A percentile compares a stretch with the other conserved stretches of the same genome.
Conservation (phyloP, 306 rosid species). For the Sphenostylis stenocarpa region DNA sequence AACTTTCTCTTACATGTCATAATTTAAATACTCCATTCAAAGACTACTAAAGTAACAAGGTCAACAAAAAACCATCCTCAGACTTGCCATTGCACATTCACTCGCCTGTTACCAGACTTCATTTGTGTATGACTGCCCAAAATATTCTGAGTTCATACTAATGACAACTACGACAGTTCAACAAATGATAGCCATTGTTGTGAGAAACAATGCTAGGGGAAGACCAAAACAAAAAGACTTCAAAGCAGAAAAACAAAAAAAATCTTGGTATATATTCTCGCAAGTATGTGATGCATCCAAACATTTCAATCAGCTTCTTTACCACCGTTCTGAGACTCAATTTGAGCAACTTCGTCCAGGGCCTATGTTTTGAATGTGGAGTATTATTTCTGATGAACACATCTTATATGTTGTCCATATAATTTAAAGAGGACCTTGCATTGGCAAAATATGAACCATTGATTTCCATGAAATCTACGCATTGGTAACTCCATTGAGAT, state of each 20-base stretch:
- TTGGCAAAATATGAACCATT: constrained; percentile 1
- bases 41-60: not conserved
- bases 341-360: constrained; percentile 8
- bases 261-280: not conserved
- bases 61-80: not conserved
- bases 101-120: not conserved
- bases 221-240: not conserved
- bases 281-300: not conserved
- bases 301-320: constrained; percentile 27
- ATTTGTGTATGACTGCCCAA: not conserved
- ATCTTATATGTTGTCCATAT: constrained; percentile 6
- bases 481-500: not conserved
- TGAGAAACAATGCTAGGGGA: not conserved
- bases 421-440: constrained; percentile 9
- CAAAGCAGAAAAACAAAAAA: not conserved
- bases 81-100: not conserved
- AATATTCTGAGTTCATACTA: not conserved
- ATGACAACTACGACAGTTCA: not conserved
- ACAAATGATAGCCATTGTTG: not conserved
- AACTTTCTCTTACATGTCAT: not conserved
- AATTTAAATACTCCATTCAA: not conserved
- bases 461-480: constrained; percentile 29
- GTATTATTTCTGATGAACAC: not conserved
- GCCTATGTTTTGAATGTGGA: not conserved
- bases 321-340: constrained; percentile 6